Evolutionary conservation across 2,329 filamentous ascomycete species (phyloP), one percentile per base, ranked within the genome.

Genomic region (Colletotrichum sp.): DNA sequence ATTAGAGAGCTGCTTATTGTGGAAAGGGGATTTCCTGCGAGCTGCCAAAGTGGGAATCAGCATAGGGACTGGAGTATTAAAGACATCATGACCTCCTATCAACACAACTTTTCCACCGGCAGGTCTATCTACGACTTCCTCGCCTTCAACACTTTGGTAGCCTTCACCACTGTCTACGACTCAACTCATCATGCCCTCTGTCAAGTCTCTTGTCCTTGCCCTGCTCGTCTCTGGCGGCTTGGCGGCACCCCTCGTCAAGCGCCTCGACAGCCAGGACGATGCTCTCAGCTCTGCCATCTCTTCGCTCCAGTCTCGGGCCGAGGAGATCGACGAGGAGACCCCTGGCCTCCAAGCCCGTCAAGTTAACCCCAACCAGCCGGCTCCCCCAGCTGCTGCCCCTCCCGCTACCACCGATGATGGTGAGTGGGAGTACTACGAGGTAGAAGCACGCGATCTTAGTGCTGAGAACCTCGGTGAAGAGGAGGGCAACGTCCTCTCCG

Each of bases 221-320:
- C 24, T 60, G 9, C 74, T 76, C 7, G n/a, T 76, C 12, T 58
- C 58, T 5, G 26, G 16, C 28, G 21, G 21, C 16, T 8, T 76
- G 3, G 48, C 63, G 3, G 64, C 15, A 8, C 74, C 70, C n/a
- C 34, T 76, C n/a, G 52, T 30, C 9, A 15, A 21, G 6, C 34
- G 28, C 6, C 24, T 65, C 2, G 58, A 65, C 7, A 69, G 18
- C 3, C 32, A 34, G 8, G 48, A 34, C 4, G 38, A 38, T 3
- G 26, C 63, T 6, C 10, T 34, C 18, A 38, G 36, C 16, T 21
- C 38, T 36, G 32, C 61, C 16, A 43, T 67, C 2, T 21, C 9
- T 8, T 16, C 68, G 6, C 68, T 72, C 1, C 61, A 61, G n/a
- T 38, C 68, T 5, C 72, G 57, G n/a, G 16, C 32, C 9, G 65